These are phyloP conservation scores for Candida golubevii DNA, from an alignment of 805 yeast species.

Conservation along the genomic window DNA sequence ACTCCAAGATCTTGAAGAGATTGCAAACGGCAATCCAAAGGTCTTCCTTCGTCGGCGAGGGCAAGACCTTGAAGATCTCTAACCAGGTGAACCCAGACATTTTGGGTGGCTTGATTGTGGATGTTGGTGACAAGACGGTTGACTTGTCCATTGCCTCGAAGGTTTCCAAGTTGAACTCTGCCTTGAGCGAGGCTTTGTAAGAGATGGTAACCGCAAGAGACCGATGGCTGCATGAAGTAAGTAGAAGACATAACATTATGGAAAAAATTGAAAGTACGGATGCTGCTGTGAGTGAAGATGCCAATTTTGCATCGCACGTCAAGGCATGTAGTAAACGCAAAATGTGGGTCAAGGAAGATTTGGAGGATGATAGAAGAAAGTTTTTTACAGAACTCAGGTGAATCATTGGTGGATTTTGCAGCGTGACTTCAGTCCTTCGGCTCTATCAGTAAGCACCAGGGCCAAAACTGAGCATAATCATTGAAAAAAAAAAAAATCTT, in stretches of 20 bases:
- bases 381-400: too few species aligned
- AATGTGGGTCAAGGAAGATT: too few species aligned
- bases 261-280: too few species aligned
- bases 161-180: constrained; percentile 84
- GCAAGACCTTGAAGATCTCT: constrained; percentile 78
- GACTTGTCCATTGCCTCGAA: constrained; percentile 84
- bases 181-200: constrained; percentile 81
- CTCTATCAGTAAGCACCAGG: too few species aligned
- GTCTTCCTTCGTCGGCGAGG: constrained; percentile 78
- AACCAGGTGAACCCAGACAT: constrained; percentile 86
- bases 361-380: too few species aligned
- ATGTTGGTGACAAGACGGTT: constrained; percentile 94
- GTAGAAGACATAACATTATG: neutral
- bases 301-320: too few species aligned
- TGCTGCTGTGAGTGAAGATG: too few species aligned
- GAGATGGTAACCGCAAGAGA: constrained; percentile 3
- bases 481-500: too few species aligned
- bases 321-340: too few species aligned
- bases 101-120: constrained; percentile 92
- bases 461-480: too few species aligned
- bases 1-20: constrained; percentile 71
- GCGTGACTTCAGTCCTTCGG: too few species aligned
- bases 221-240: constrained; percentile 4
- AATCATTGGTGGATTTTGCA: too few species aligned
- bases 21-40: constrained; percentile 72